Evolutionary conservation across 108 stramenopile species (phyloP).

Genomic region (Cylindrotheca fusiformis): DNA sequence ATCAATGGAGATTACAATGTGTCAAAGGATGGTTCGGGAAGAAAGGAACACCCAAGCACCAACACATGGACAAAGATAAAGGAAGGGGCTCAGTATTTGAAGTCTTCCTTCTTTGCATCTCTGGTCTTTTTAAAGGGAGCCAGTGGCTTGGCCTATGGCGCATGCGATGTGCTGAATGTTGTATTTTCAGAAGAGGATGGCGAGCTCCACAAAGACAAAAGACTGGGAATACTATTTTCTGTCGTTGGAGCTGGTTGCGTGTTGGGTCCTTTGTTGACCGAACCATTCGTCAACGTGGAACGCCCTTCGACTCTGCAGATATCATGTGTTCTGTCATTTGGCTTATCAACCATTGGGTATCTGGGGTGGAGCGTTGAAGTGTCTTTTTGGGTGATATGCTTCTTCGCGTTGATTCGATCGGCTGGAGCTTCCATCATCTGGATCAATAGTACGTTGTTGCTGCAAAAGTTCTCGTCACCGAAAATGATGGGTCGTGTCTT

Average conservation of each 20-base stretch:
- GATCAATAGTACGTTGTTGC: conserved; percentile 47
- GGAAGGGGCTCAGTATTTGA: conserved; percentile 47
- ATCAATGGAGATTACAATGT: conserved; percentile 31
- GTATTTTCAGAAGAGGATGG: conserved; percentile 44
- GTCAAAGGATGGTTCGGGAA: not conserved
- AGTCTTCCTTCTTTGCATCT: conserved; percentile 43
- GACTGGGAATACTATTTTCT: conserved; percentile 61
- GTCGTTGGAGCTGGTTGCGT: conserved; percentile 65
- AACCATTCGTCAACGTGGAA: conserved; percentile 46
- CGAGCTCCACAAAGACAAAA: conserved; percentile 6
- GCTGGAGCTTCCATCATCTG: conserved; percentile 54
- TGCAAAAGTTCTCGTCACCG: conserved; percentile 53
- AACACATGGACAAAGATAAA: too few species aligned
- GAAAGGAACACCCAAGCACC: conserved; percentile 7
- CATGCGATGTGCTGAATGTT: conserved; percentile 65
- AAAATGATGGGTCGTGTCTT: conserved; percentile 59
- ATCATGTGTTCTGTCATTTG: conserved; percentile 47
- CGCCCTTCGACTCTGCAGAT: conserved; percentile 40
- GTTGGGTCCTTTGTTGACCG: conserved; percentile 48
- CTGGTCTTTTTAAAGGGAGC: conserved; percentile 53
- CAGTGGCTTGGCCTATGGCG: conserved; percentile 46
- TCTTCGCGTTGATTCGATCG: conserved; percentile 42
- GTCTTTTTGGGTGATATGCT: conserved; percentile 26
- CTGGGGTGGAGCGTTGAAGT: conserved; percentile 22
- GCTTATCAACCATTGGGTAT: conserved; percentile 37